phyloP scores from a whole-genome alignment of 768 basidiomycete species.

The Boletus vinaceobasis region DNA sequence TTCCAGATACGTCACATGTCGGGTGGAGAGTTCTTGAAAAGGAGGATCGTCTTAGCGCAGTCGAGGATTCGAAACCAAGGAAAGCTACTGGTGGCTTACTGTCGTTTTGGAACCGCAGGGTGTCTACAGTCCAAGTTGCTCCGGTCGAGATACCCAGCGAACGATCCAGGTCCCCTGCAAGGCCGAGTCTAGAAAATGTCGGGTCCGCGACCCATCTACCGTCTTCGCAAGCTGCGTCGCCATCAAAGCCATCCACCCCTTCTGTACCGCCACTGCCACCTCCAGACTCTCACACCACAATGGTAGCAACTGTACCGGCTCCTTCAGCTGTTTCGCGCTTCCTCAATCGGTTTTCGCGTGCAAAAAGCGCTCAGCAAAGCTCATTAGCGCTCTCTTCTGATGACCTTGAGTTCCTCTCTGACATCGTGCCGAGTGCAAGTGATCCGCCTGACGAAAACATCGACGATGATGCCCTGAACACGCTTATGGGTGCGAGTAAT shows the following conservation, averaged over 20 bases:
- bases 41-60: constrained; percentile 32
- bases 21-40: constrained; percentile 74
- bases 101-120: constrained; percentile 64
- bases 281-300: constrained; percentile 1
- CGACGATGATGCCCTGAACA: constrained; percentile 33
- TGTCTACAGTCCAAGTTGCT: constrained; percentile 21
- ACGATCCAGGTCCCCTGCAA: constrained; percentile 22
- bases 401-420: constrained; percentile 80
- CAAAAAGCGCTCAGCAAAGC: constrained; percentile 38
- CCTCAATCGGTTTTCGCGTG: constrained; percentile 68
- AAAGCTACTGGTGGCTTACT: constrained; percentile 57
- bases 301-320: constrained; percentile 21
- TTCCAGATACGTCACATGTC: constrained; percentile 52
- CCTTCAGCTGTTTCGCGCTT: constrained; percentile 83
- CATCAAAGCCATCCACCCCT: constrained; percentile 10
- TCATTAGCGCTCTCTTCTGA: constrained; percentile 72
- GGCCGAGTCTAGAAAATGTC: constrained; percentile 31
- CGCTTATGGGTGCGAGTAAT: constrained; percentile 40
- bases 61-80: constrained; percentile 43
- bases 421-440: constrained; percentile 53
- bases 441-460: constrained; percentile 39
- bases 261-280: constrained; percentile 12
- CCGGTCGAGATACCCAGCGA: constrained; percentile 21
- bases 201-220: constrained; percentile 10
- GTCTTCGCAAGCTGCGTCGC: constrained; percentile 14